Evolutionary conservation across 2,329 filamentous ascomycete genomes (phyloP).

Genomic region (Fusarium liriodendri): DNA sequence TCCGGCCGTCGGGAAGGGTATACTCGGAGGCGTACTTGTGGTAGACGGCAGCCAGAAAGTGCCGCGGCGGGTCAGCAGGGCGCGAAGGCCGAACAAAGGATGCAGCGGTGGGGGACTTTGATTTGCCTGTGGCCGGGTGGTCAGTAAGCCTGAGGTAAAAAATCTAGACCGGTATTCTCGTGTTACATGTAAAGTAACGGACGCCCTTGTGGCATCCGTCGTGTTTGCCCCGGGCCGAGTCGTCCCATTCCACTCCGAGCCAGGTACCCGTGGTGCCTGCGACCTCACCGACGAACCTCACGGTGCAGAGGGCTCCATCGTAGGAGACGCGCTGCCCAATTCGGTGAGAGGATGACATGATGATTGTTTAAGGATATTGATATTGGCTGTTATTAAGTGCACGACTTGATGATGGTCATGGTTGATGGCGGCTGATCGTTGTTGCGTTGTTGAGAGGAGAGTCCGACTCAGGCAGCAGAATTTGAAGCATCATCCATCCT

Average conservation of each 20-base stretch:
- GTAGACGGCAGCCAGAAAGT: constrained; percentile 82
- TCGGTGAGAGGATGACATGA: constrained; percentile 56
- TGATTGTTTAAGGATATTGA: neutral
- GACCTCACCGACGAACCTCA: constrained; percentile 84
- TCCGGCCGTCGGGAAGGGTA: constrained; percentile 51
- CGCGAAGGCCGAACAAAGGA: constrained; percentile 89
- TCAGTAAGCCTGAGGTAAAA: neutral
- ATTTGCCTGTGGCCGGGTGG: constrained; percentile 60
- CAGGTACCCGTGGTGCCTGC: constrained; percentile 81
- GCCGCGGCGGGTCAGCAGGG: constrained; percentile 72
- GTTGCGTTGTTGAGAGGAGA: constrained; percentile 6
- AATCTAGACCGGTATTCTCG: constrained; percentile 29
- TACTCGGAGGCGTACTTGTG: constrained; percentile 83
- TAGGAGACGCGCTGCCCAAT: constrained; percentile 85
- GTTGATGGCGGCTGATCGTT: neutral
- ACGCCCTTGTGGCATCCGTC: constrained; percentile 83
- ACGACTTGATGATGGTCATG: neutral
- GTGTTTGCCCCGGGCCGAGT: constrained; percentile 87
- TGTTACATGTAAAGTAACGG: constrained; percentile 84
- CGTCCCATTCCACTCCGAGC: constrained; percentile 98
- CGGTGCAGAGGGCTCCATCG: constrained; percentile 80
- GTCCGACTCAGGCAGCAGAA: constrained; percentile 28
- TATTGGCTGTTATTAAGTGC: neutral
- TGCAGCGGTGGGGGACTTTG: constrained; percentile 75
- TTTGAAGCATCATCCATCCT: constrained; percentile 8